Evolutionary conservation across 192 early-diverging fungal genomes (phyloP).

Genomic region (Pilobolus umbonatus): DNA sequence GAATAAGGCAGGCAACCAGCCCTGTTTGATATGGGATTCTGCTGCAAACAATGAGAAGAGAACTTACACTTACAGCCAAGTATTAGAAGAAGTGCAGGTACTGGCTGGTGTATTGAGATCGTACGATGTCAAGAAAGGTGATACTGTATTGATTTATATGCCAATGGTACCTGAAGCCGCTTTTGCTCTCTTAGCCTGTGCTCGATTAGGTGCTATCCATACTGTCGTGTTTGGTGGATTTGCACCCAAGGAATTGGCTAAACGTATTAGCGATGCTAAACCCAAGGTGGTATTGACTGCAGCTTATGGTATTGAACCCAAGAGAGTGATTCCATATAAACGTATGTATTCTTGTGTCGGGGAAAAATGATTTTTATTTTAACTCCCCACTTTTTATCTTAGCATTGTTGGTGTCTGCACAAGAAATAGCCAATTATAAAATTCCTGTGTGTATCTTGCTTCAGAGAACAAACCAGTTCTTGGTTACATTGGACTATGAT

Average conservation of each 20-base stretch:
- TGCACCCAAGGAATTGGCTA: constrained; percentile 71
- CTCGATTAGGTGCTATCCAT: constrained; percentile 77
- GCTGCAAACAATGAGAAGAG: constrained; percentile 52
- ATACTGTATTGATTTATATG: constrained; percentile 80
- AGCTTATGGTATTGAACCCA: constrained; percentile 77
- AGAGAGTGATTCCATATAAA: constrained; percentile 68
- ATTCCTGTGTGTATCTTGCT: constrained; percentile 52
- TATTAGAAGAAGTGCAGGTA: constrained; percentile 60
- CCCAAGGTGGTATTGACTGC: constrained; percentile 73
- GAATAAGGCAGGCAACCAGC: constrained; percentile 46
- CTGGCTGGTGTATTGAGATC: constrained; percentile 60
- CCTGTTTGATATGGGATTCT: constrained; percentile 75
- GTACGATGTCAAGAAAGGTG: constrained; percentile 62
- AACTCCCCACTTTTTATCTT: not conserved
- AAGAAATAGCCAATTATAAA: constrained; percentile 46
- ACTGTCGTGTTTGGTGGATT: constrained; percentile 81
- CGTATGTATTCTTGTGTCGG: constrained; percentile 20
- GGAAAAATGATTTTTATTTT: not conserved
- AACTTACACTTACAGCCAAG: constrained; percentile 62
- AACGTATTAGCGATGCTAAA: constrained; percentile 77
- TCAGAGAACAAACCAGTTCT: constrained; percentile 60
- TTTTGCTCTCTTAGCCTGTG: constrained; percentile 82
- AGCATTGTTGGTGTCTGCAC: constrained; percentile 70
- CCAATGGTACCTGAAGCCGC: constrained; percentile 79
- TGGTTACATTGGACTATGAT: constrained; percentile 42